A percentile compares a stretch with the other conserved stretches of the same genome.
phyloP scores from a whole-genome alignment of 2,329 filamentous ascomycete species.

The Trichoderma atrobrunneum region DNA sequence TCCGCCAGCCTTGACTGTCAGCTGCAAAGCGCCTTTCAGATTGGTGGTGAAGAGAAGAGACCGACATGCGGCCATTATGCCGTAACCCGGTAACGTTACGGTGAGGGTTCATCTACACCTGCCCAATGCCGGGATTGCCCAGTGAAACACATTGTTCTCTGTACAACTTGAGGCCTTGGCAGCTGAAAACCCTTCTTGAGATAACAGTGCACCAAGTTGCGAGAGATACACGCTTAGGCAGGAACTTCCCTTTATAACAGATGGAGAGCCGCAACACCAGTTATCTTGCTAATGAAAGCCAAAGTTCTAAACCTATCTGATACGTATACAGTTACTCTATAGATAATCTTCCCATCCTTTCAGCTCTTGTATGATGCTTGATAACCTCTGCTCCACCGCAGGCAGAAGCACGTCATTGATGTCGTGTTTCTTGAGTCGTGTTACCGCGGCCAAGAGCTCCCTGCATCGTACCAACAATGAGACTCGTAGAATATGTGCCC shows the following conservation, averaged over 20 bases:
- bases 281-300: neutral
- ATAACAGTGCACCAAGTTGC: neutral
- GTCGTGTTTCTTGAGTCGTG: neutral
- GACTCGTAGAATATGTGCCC: conserved; percentile 2
- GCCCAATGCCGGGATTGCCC: neutral
- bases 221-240: neutral
- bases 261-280: neutral
- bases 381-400: neutral
- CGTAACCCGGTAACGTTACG: neutral
- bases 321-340: neutral
- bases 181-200: neutral
- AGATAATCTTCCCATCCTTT: conserved; percentile 12
- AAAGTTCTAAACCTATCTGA: neutral
- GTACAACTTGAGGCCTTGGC: neutral
- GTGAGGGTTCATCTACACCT: neutral
- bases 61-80: neutral
- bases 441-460: conserved; percentile 1
- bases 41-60: neutral
- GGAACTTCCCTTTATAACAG: neutral
- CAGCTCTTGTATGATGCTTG: neutral
- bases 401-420: conserved; percentile 1
- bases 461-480: conserved; percentile 5
- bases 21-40: neutral
- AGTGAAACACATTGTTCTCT: neutral
- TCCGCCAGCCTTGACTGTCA: neutral